Base-by-base conservation (phyloP, 2,329 filamentous ascomycete species). In the Scolecobasidium constrictum region DNA sequence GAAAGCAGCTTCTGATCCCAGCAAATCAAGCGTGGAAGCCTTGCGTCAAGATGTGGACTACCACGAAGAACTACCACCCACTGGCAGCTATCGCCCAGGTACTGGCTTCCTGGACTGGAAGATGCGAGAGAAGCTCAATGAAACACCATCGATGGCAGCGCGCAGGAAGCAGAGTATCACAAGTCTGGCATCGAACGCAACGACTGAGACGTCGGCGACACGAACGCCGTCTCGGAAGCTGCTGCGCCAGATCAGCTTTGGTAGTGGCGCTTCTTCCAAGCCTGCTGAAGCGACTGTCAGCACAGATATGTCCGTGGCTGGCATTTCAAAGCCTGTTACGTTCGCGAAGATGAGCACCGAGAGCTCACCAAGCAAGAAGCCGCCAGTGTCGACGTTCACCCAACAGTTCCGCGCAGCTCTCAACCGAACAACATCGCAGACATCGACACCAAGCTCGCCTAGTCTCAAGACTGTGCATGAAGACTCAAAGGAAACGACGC, bases 241-340 rank as follows among this genome's bases (percentile, higher is more conserved):
- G 21, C 47, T 61, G 7, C 49, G 59, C 35, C 59, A 63, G 23
- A 61, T 64, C 19, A 64, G 61, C 46, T 62, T 62, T 42, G 58
- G 56, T n/a, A 58, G 56, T 5, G 56, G 53, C 19, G 15, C 40
- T 15, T n/a, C 13, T 9, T 52, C 49, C 36, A 46, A 49, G 4
- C 45, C 55, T 13, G 48, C 54, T 6, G 57, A 61, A 45, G 46
- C 54, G 5, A 59, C 54, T 2, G 49, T 53, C 5, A 53, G 52
- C 9, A 58, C 56, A 12, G 56, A 56, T 26, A 55, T 60, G 16
- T 54, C 60, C 17, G 56, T 53, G 12, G 49, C 51, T 17, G 58
- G 54, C 4, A 53, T 52, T 16, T 56, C 28, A 7, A 40, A 35
- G n/a, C 21, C 22, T 35, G 16, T 37, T n/a, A 45, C 38, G 7